Conservation (phyloP, 192 early-diverging fungal genomes). For the Umbelopsis sp. region DNA sequence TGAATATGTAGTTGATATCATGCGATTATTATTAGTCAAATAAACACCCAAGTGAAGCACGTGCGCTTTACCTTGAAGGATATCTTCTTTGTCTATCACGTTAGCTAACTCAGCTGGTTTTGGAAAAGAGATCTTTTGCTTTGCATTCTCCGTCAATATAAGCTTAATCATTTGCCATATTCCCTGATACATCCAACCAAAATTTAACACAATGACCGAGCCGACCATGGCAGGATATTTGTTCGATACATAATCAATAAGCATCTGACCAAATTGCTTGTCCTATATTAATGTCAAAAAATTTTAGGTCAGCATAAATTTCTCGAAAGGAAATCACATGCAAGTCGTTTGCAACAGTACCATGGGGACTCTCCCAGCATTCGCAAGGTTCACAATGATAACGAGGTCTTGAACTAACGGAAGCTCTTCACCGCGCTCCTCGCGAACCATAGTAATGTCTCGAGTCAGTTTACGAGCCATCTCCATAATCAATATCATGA, state of each 20-base stretch:
- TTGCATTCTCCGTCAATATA: constrained; percentile 40
- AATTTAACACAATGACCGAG: constrained; percentile 43
- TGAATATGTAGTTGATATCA: neutral
- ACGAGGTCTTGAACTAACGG: constrained; percentile 32
- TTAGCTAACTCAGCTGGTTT: constrained; percentile 29
- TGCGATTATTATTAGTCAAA: neutral
- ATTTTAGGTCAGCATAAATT: constrained; percentile 21
- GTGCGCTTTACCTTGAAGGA: constrained; percentile 36
- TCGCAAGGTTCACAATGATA: constrained; percentile 33
- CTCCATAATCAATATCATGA: constrained; percentile 45
- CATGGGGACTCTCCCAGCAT: constrained; percentile 30
- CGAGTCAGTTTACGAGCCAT: constrained; percentile 42
- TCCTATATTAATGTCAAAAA: constrained; percentile 7
- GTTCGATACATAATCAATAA: constrained; percentile 27
- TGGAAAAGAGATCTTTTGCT: constrained; percentile 38
- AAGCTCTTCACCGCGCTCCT: constrained; percentile 14
- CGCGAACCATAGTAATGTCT: constrained; percentile 36
- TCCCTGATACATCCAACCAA: constrained; percentile 52
- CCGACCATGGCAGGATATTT: constrained; percentile 34
- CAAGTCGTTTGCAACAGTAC: neutral
- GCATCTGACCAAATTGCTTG: constrained; percentile 23
- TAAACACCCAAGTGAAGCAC: neutral
- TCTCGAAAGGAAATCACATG: constrained; percentile 17
- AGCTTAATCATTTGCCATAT: constrained; percentile 49
- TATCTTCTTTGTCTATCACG: constrained; percentile 32